Base-by-base conservation (phyloP, 805 yeast genomes). In the Cyberlindnera maclurae region DNA sequence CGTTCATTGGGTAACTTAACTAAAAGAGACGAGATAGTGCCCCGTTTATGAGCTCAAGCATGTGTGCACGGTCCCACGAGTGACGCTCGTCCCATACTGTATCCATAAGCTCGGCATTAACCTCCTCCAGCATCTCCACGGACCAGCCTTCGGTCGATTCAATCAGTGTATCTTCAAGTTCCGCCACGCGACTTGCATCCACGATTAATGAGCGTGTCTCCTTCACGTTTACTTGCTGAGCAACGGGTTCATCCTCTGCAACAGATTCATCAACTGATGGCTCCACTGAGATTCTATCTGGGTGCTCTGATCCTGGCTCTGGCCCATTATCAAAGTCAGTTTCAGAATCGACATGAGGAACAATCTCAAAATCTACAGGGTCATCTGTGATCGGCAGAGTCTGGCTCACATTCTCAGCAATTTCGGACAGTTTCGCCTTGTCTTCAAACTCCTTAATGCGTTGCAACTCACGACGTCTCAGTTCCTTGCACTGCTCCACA, bases 31-130 rank as follows among this genome's bases (percentile, higher is more conserved):
- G 29, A 10, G 24, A 20, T 6, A 20, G 24, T 20, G 24, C 24
- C 24, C 24, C 24, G 24, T 20, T 20, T 5, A 20, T 20, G 24
- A 20, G 24, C 24, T 20, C 24, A 37, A 59, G 34, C 1, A 57
- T 52, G 12, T 27, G 31, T 4, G 55, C 49, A 34, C 77, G 62
- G 42, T 75, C 63, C 81, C 81, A 75, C 4, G 62, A 59, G 33
- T 64, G 54, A 36, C 93, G 68, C 46, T 76, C 75, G 6, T 65
- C 60, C 95, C 95, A 90, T 6, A 84, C 68, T 11, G 79, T 64
- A 34, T 82, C 87, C 64, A 84, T 75, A 35, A 88, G 51, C 33
- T 68, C 66, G 3, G 96, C 79, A 63, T 79, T 80, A 18, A 82
- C 50, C 36, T 71, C 72, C 54, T 83, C 89, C n/a, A 78, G 58